Percentiles rank a stretch among this genome's conserved stretches.
Evolutionary conservation across 768 basidiomycete species (phyloP).

Genomic region (Tubosaeta brunneosetosa): DNA sequence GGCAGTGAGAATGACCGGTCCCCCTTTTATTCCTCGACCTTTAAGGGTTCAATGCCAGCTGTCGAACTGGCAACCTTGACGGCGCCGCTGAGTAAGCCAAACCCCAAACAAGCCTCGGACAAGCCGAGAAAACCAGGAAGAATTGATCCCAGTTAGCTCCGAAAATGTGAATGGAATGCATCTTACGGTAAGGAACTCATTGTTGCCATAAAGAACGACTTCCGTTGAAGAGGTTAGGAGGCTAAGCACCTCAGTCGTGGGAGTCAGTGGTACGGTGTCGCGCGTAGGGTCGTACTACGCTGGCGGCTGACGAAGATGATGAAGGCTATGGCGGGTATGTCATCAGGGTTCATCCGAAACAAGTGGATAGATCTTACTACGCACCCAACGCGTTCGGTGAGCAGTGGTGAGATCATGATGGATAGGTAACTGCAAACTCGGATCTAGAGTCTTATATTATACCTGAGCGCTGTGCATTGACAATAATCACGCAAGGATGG

Average conservation of each 20-base stretch:
- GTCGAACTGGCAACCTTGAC: not conserved
- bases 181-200: not conserved
- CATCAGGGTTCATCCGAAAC: not conserved
- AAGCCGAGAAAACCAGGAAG: not conserved
- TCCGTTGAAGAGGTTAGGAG: not conserved
- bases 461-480: not conserved
- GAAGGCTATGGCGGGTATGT: not conserved
- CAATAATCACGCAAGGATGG: constrained; percentile 9
- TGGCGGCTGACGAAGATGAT: not conserved
- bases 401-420: not conserved
- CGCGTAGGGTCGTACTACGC: not conserved
- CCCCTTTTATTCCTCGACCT: not conserved
- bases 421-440: not conserved
- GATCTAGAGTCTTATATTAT: not conserved
- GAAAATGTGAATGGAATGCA: not conserved
- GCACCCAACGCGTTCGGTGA: not conserved
- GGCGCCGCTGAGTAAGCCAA: constrained; percentile 15
- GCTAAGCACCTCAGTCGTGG: not conserved
- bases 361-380: not conserved
- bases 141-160: not conserved
- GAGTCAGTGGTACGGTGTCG: too few species aligned
- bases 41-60: too few species aligned
- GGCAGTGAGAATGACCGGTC: not conserved
- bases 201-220: not conserved
- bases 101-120: not conserved